phyloP scores from a whole-genome alignment of 1,284 basidiomycete species.

The Ganoderma lingzhi region DNA sequence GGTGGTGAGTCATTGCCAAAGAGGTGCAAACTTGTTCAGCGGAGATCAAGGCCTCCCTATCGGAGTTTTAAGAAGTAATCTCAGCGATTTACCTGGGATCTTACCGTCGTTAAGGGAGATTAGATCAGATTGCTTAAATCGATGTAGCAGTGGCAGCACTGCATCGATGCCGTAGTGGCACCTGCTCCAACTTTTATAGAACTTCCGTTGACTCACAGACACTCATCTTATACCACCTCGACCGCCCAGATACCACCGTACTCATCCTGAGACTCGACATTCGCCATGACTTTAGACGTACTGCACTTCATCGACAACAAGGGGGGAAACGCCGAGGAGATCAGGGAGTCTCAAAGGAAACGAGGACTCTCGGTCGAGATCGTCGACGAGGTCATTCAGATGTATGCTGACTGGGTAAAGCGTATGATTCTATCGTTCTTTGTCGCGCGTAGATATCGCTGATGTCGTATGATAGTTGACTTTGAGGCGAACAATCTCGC shows the following conservation, averaged over 20 bases:
- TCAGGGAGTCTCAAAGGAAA: slow-evolving; percentile 93
- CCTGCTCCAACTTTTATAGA: background rate
- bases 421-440: slow-evolving; percentile 59
- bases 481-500: slow-evolving; percentile 83
- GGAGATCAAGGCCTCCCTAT: slow-evolving; percentile 17
- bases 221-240: background rate
- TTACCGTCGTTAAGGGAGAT: slow-evolving; percentile 14
- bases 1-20: too few species aligned
- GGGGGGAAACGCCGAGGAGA: slow-evolving; percentile 94
- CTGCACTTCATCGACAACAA: slow-evolving; percentile 83
- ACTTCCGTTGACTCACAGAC: slow-evolving; percentile 7
- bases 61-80: slow-evolving; percentile 18
- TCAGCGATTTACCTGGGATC: slow-evolving; percentile 3
- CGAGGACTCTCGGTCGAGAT: slow-evolving; percentile 89
- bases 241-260: background rate
- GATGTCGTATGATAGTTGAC: slow-evolving; percentile 64
- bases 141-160: background rate
- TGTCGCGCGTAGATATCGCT: background rate
- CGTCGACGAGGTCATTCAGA: slow-evolving; percentile 92
- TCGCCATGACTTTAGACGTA: slow-evolving; percentile 78
- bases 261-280: background rate
- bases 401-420: slow-evolving; percentile 94
- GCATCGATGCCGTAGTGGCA: slow-evolving; percentile 5
- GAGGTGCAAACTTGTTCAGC: background rate
- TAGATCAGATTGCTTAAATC: slow-evolving; percentile 17